These are phyloP conservation scores for Taiozyma sp. DNA, from an alignment of 1,139 yeast species.

Conservation along the genomic window DNA sequence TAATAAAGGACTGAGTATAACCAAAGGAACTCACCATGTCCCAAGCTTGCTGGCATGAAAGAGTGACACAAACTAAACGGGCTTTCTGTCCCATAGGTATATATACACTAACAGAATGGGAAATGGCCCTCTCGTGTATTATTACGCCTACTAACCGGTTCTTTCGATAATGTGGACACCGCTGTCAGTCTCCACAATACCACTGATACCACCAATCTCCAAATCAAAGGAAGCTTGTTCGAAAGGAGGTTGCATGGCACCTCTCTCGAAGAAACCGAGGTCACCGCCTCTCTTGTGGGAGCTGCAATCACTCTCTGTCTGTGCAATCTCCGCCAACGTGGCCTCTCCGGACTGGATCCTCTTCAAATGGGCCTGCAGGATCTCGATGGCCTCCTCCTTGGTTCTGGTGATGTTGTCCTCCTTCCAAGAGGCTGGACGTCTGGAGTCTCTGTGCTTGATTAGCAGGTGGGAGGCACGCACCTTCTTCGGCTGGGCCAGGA, in stretches of 20 bases:
- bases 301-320: constrained; percentile 83
- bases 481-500: constrained; percentile 51
- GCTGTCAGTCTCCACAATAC: constrained; percentile 81
- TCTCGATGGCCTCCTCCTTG: constrained; percentile 79
- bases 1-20: too few relatives aligned
- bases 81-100: too few relatives aligned
- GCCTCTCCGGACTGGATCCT: constrained; percentile 67
- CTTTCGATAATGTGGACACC: constrained; percentile 89
- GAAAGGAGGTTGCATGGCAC: constrained; percentile 93
- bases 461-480: constrained; percentile 73
- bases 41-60: too few relatives aligned
- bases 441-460: constrained; percentile 74
- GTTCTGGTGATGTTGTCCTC: constrained; percentile 68
- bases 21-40: too few relatives aligned
- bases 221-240: constrained; percentile 83
- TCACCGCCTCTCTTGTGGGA: constrained; percentile 90
- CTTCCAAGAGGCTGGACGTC: constrained; percentile 94
- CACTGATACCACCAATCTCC: constrained; percentile 80
- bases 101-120: too few relatives aligned
- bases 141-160: constrained; percentile 42
- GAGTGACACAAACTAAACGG: too few relatives aligned
- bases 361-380: constrained; percentile 53
- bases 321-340: constrained; percentile 68
- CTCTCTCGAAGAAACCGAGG: constrained; percentile 80
- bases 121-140: background rate